Base-by-base conservation (phyloP, 1,284 basidiomycete genomes). In the Microbotryum saponariae region DNA sequence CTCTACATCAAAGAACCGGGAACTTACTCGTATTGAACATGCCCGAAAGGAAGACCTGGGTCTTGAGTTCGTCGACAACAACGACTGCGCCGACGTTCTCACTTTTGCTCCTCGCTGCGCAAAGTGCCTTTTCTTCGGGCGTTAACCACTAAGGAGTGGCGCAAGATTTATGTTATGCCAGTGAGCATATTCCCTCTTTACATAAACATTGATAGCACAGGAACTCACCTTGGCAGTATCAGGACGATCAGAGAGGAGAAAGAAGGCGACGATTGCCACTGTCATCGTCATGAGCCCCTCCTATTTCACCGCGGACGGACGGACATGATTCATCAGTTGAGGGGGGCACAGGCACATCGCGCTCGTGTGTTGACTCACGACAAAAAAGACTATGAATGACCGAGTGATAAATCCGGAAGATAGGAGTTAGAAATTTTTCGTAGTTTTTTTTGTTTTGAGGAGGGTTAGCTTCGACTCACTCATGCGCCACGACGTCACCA, bases 251-350 rank as follows among this genome's bases (percentile, higher is more conserved):
- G 73, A 70, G 25, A 78, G 60, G 20, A 74, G 56, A 54, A 77
- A 72, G 49, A 65, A 77, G 1, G 69, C 68, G 16, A 72, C 49
- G 49, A 74, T 48, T 21, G 69, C 75, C 16, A 77, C 59, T 3
- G 65, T 69, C 27, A 73, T 73, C 3, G 76, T 75, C 56, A 77
- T 74, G 53, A 76, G 59, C 1, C 77, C 76, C 53, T 77, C 76
- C 20, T 20, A 42, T 42, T 42, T 42, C 37, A 42, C 37, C 37
- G 37, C n/a, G n/a, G n/a, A 2, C 12, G 14, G 16, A 10, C 10
- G 2, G 16, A 16, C 4, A 16, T 3, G 1, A 12, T 12, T 42
- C 37, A 3, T 42, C 37, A 42, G 37, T 16, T 42, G 14, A 42
- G 25, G 25, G 25, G 4, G 51, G 7, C 4, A 4, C 27, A 20